Base-by-base conservation (phyloP, 2,329 filamentous ascomycete species). In the Didymella pinodella region DNA sequence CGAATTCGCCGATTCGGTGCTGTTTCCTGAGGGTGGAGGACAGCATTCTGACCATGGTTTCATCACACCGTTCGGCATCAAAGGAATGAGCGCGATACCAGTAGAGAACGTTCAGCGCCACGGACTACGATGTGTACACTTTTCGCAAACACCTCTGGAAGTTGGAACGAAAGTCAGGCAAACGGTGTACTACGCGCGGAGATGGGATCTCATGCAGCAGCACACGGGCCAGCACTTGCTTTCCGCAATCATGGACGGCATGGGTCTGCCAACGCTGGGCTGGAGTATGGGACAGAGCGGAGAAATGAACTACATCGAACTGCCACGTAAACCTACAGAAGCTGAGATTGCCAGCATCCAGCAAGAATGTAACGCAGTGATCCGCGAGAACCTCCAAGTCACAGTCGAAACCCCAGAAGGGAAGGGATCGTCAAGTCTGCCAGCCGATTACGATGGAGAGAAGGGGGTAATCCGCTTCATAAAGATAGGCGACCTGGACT, bases 71-170 rank as follows among this genome's bases (percentile, higher is more conserved):
- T 46, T 74, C n/a, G 56, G 46, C 32, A 47, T 57, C 26, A 59
- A 64, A 2, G 54, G 16, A 2, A 36, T 49, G 46, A 63, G 65
- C 8, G 45, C 62, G 6, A 74, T 75, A 18, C 64, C 72, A 6
- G 69, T 75, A 32, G 69, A 61, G 22, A 72, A 62, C 45, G 64
- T 75, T 22, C 70, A 75, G 51, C 70, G 72, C 22, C 72, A 74
- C 49, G 72, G 85, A 80, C 71, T 97, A 85, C 31, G 83, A 81
- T 63, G 88, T 81, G 63, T 92, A 72, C 0, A 90, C 90, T 28
- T 89, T 90, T 94, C 93, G 94, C 43, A 93, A 91, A 71, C 92
- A 94, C 14, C 93, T 90, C 87, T 97, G 92, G 22, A 96, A 82
- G 0, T 94, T 90, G 45, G 93, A 85, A 73, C 66, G 6, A 56